These are phyloP conservation scores for Neurospora sp. DNA, from an alignment of 495 filamentous ascomycete species.

Conservation along the genomic window DNA sequence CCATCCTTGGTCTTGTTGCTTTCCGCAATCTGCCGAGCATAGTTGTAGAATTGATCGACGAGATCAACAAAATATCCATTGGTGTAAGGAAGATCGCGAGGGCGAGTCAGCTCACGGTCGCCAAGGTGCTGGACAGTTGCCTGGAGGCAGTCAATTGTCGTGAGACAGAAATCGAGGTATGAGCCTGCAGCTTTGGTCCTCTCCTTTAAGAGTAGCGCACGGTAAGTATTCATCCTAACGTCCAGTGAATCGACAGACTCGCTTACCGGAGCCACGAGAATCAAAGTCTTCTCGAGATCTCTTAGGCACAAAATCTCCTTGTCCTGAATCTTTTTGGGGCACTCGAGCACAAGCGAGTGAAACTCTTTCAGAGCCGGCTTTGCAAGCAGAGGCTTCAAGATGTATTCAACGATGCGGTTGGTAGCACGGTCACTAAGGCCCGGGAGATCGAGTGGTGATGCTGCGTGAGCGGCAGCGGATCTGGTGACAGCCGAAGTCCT, in stretches of 20 bases:
- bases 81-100: slow-evolving; percentile 78
- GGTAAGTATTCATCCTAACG: slow-evolving; percentile 58
- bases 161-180: slow-evolving; percentile 78
- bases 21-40: slow-evolving; percentile 49
- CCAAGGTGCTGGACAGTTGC: slow-evolving; percentile 68
- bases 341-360: slow-evolving; percentile 63
- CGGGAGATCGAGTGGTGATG: slow-evolving; percentile 24
- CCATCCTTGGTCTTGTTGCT: slow-evolving; percentile 39
- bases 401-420: slow-evolving; percentile 46
- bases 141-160: slow-evolving; percentile 76
- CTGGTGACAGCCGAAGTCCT: slow-evolving; percentile 38
- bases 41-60: slow-evolving; percentile 70
- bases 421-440: slow-evolving; percentile 40
- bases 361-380: slow-evolving; percentile 58
- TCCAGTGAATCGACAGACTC: slow-evolving; percentile 35
- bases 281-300: slow-evolving; percentile 81
- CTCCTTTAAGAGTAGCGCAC: slow-evolving; percentile 56
- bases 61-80: slow-evolving; percentile 92
- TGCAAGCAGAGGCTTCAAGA: slow-evolving; percentile 40
- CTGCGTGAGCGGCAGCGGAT: slow-evolving; percentile 33
- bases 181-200: slow-evolving; percentile 54
- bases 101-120: slow-evolving; percentile 70
- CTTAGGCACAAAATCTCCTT: slow-evolving; percentile 77
- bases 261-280: slow-evolving; percentile 87
- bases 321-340: slow-evolving; percentile 64